Conservation (phyloP, 2,329 filamentous ascomycete genomes). For the Colletotrichum nymphaeae region DNA sequence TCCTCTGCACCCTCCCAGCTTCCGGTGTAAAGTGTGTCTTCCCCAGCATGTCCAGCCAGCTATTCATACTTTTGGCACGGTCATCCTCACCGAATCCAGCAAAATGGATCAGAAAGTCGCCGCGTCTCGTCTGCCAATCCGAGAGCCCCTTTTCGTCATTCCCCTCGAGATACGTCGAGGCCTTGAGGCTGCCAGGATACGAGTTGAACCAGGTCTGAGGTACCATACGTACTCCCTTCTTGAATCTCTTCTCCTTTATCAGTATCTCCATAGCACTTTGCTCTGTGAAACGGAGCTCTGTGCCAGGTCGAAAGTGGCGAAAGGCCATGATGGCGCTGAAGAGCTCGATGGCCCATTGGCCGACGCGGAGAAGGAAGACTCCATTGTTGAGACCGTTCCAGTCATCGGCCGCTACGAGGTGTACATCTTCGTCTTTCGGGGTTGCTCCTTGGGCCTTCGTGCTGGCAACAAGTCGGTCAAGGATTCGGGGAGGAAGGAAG, state of each 20-base stretch:
- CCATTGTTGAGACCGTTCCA: conserved; percentile 39
- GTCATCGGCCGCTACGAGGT: conserved; percentile 34
- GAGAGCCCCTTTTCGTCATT: conserved; percentile 6
- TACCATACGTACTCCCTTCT: conserved; percentile 14
- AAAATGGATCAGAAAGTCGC: conserved; percentile 38
- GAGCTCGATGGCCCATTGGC: conserved; percentile 34
- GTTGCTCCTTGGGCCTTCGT: not conserved
- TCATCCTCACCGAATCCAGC: conserved; percentile 13
- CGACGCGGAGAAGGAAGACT: conserved; percentile 37
- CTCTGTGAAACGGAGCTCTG: conserved; percentile 31
- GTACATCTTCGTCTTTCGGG: not conserved
- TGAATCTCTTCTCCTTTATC: conserved; percentile 27
- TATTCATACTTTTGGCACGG: not conserved
- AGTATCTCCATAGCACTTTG: conserved; percentile 38
- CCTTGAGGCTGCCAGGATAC: conserved; percentile 19
- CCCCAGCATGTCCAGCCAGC: not conserved
- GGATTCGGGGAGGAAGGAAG: conserved; percentile 21
- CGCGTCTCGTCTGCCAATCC: conserved; percentile 13
- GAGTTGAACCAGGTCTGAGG: conserved; percentile 39
- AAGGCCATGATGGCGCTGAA: conserved; percentile 36
- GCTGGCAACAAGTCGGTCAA: not conserved
- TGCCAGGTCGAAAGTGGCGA: conserved; percentile 33
- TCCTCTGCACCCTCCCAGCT: not conserved
- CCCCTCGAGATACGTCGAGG: not conserved
- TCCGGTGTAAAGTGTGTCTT: not conserved